Evolutionary conservation across 2,329 filamentous ascomycete genomes (phyloP).

Genomic region (Aspergillus persii): DNA sequence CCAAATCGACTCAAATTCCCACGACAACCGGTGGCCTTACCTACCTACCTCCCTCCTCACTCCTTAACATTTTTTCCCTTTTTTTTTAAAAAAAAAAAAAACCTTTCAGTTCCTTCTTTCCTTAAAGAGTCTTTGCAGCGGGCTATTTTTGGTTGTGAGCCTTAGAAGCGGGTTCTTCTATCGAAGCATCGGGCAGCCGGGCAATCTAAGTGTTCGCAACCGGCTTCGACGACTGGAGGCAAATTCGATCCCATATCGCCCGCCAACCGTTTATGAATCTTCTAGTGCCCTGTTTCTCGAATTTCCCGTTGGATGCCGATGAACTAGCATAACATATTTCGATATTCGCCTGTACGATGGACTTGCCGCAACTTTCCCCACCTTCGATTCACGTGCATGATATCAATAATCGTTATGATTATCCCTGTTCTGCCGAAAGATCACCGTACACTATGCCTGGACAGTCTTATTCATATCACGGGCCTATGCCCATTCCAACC

Average conservation of each 20-base stretch:
- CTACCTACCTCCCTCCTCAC: background rate
- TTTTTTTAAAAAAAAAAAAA: background rate
- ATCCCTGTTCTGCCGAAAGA: conserved; percentile 34
- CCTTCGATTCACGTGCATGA: conserved; percentile 46
- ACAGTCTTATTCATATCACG: conserved; percentile 43
- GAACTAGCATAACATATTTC: conserved; percentile 17
- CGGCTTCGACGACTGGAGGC: background rate
- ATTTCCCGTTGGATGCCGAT: conserved; percentile 11
- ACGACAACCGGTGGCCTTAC: background rate
- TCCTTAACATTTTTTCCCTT: background rate
- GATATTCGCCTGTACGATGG: conserved; percentile 40
- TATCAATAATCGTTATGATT: conserved; percentile 33
- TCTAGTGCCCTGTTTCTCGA: background rate
- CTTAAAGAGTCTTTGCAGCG: background rate
- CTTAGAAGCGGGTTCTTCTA: conserved; percentile 23
- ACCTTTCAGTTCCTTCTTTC: background rate
- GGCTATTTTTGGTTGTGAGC: background rate
- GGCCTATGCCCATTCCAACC: conserved; percentile 64
- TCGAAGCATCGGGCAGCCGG: conserved; percentile 3
- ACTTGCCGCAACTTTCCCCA: conserved; percentile 42
- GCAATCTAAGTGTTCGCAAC: background rate
- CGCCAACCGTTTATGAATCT: conserved; percentile 1
- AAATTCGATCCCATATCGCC: conserved; percentile 7
- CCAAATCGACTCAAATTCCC: background rate
- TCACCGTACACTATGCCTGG: conserved; percentile 42